Base-by-base conservation (phyloP, 2,329 filamentous ascomycete genomes). In the Colletotrichum musicola region DNA sequence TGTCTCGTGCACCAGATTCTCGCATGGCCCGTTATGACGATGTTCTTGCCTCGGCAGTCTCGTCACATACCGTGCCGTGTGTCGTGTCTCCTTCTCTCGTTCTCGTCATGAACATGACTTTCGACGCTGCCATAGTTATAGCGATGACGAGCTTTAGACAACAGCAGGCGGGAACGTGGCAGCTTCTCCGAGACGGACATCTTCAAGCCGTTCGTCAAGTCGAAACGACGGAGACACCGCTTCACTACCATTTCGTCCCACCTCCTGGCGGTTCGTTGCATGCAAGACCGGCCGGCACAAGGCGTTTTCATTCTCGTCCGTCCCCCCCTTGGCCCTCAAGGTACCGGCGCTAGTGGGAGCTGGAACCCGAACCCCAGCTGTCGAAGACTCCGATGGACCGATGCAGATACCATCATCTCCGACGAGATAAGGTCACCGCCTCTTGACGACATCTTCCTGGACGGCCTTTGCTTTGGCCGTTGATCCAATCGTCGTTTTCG, bases 381-480 rank as follows among this genome's bases (percentile, higher is more conserved):
- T 47, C 14, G 38, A 20, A 46, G 38, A 40, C 49, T 20, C 49
- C 59, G 38, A 53, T 46, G 47, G 35, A 18, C 22, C 22, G 47
- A 54, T 54, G 30, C 51, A 38, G 35, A 25, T n/a, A 16, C 38
- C 60, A 42, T 64, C 60, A 64, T 60, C 25, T 55, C 61, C 55
- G 61, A 46, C 22, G 59, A 57, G 61, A 42, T 42, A 59, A 50
- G 65, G 65, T 68, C 54, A 68, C 65, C 65, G 62, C 65, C 42
- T 50, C 47, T 67, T 65, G 62, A 60, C 65, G 62, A 65, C 65
- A 60, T 60, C 55, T 49, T 38, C 62, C 49, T 13, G 22, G 42
- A 6, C 30, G 14, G 14, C 25, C 35, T 40, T 20, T 35, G 30
- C 30, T 35, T 35, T 44, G 27, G 20, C 22, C 18, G 44, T 64